Base-by-base conservation (phyloP, 2,329 filamentous ascomycete genomes). In the Leptoxyphium fumago region DNA sequence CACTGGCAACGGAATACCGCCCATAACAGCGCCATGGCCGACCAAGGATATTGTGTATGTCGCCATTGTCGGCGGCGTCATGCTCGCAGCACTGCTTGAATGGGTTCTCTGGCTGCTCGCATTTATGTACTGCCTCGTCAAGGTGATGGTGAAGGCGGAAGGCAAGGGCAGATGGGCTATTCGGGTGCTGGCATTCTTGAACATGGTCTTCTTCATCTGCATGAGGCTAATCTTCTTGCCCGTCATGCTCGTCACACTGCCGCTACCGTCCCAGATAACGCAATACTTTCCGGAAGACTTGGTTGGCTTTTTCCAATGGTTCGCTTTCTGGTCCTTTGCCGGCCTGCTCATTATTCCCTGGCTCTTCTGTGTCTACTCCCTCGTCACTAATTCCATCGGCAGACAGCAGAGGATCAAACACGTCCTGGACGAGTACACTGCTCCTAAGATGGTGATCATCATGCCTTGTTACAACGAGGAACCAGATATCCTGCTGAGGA, bases 381-480 rank as follows among this genome's bases (percentile, higher is more conserved):
- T 95, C 5, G 83, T 94, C 45, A 94, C 84, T 8, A 83, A 91
- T 54, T 82, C 85, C 29, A 71, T 96, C 21, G 88, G 89, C 17
- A 77, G 86, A 50, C 80, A 74, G 38, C 86, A 85, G 60, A 75
- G 82, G 43, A 84, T 94, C 58, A 88, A 93, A 60, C 76, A 84
- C 50, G 77, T 86, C 0, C 73, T 95, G 42, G 85, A 94, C 60
- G 85, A 93, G 58, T 68, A 76, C 2, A 87, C 81, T 1, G 88
- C 91, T 0, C 91, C 89, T 1, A 96, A 96, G 64, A 83, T 94
- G 13, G 86, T 95, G 50, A 83, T 96, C 47, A 82, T 96, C 46
- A 95, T 96, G 87, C 91, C 89, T 4, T 93, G 88, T 58, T 96
- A 94, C 68, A 86, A 91, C 58, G 91, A 96, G 59, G 79, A 87